Percentiles rank a stretch among this genome's conserved stretches.
Conservation (phyloP, 2,329 filamentous ascomycete genomes). For the Samsoniella hepiali region DNA sequence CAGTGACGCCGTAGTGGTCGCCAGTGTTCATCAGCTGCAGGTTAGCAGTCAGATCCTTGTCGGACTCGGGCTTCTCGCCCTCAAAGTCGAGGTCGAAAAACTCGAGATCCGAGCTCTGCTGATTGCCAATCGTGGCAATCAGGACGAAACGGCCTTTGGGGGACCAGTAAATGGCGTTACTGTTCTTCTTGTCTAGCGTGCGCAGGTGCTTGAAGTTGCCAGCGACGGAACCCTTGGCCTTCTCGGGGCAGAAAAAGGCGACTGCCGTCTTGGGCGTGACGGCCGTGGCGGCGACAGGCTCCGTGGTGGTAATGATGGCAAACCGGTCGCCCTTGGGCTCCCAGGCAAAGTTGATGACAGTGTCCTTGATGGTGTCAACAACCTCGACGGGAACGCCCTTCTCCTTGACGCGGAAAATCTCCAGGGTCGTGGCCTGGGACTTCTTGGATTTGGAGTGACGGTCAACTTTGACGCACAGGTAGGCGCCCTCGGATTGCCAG, state of each 20-base stretch:
- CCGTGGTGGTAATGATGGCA: conserved; percentile 91
- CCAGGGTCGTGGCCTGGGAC: conserved; percentile 91
- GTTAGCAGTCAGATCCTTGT: conserved; percentile 93
- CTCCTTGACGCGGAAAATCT: conserved; percentile 96
- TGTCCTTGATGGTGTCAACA: conserved; percentile 95
- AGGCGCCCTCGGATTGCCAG: conserved; percentile 94
- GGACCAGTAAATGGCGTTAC: conserved; percentile 99
- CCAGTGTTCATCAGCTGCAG: conserved; percentile 89
- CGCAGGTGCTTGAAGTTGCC: conserved; percentile 97
- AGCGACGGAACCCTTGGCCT: conserved; percentile 72
- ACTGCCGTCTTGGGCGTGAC: conserved; percentile 93
- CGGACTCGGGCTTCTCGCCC: conserved; percentile 87
- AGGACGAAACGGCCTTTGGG: conserved; percentile 93
- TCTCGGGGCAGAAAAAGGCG: conserved; percentile 95
- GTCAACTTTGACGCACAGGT: conserved; percentile 98
- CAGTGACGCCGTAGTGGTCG: conserved; percentile 96
- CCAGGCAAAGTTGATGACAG: conserved; percentile 99
- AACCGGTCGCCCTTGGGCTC: conserved; percentile 97
- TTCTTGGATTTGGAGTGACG: conserved; percentile 99
- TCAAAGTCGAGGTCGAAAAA: conserved; percentile 99
- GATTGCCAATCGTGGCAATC: conserved; percentile 86
- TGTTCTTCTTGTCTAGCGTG: conserved; percentile 98
- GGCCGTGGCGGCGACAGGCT: conserved; percentile 72
- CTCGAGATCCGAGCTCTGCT: conserved; percentile 91
- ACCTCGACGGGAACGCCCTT: conserved; percentile 99